A percentile compares a stretch with the other conserved stretches of the same genome.
Conservation (phyloP, 768 basidiomycete genomes). For the Pleurotus platypus region DNA sequence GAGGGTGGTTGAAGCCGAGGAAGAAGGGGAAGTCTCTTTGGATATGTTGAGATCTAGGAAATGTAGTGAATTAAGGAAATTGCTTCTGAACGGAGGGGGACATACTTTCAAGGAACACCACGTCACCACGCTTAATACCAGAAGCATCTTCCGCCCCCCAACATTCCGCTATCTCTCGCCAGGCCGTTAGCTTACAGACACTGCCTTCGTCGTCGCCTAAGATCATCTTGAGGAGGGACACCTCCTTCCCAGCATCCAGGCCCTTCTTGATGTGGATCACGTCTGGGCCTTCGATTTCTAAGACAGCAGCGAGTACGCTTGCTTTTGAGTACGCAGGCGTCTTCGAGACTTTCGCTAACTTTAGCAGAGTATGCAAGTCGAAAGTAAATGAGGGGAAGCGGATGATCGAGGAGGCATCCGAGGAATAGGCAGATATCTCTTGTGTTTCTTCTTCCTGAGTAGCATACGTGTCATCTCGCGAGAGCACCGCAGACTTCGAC, state of each 20-base stretch:
- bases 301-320: conserved; percentile 56
- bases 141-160: conserved; percentile 53
- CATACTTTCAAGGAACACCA: conserved; percentile 69
- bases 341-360: conserved; percentile 37
- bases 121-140: conserved; percentile 64
- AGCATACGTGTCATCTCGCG: conserved; percentile 17
- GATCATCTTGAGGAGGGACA: conserved; percentile 65
- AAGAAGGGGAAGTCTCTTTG: conserved; percentile 39
- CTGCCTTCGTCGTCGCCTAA: conserved; percentile 69
- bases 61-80: not conserved
- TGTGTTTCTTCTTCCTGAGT: conserved; percentile 29
- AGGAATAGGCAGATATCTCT: conserved; percentile 51
- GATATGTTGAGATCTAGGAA: conserved; percentile 48
- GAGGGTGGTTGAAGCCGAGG: conserved; percentile 29
- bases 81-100: conserved; percentile 11
- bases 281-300: conserved; percentile 80
- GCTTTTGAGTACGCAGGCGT: conserved; percentile 44
- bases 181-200: conserved; percentile 71
- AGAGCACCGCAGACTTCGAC: conserved; percentile 14
- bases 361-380: conserved; percentile 54
- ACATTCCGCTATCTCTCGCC: conserved; percentile 70
- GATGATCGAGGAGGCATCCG: conserved; percentile 68
- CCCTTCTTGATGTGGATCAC: conserved; percentile 66
- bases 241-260: conserved; percentile 63
- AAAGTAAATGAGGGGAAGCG: conserved; percentile 76